Evolutionary conservation across 352 stramenopile genomes (phyloP).

Genomic region (Phytophthora vignae): DNA sequence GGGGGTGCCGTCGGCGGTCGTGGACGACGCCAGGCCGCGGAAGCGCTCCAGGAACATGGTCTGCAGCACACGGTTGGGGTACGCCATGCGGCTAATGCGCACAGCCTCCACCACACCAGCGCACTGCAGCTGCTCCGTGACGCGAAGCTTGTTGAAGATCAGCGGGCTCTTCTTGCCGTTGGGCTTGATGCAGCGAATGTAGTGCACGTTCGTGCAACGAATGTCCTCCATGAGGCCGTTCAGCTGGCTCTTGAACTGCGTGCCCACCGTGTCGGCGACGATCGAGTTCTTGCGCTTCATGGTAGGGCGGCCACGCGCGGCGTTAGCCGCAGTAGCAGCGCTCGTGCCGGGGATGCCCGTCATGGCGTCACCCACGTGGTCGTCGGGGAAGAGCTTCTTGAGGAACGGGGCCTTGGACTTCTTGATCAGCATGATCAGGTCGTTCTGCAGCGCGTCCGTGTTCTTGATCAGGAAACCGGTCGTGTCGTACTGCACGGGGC

Average conservation of each 20-base stretch:
- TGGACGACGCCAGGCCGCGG: slow-evolving; percentile 58
- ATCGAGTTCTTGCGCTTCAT: slow-evolving; percentile 87
- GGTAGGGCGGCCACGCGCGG: slow-evolving; percentile 35
- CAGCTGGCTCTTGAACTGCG: slow-evolving; percentile 95
- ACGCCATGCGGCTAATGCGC: slow-evolving; percentile 97
- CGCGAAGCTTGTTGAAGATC: slow-evolving; percentile 90
- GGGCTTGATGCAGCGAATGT: slow-evolving; percentile 99
- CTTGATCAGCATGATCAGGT: slow-evolving; percentile 87
- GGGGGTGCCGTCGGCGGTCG: slow-evolving; percentile 28
- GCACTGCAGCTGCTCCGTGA: slow-evolving; percentile 97
- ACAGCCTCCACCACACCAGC: slow-evolving; percentile 99
- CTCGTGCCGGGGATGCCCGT: slow-evolving; percentile 45
- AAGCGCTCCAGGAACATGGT: slow-evolving; percentile 88
- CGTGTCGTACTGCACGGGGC: slow-evolving; percentile 95
- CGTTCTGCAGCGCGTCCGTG: slow-evolving; percentile 95
- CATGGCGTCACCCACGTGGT: slow-evolving; percentile 63
- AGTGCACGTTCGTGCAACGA: slow-evolving; percentile 96
- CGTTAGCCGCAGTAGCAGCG: slow-evolving; percentile 23
- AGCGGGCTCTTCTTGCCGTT: slow-evolving; percentile 95
- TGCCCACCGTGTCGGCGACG: slow-evolving; percentile 81
- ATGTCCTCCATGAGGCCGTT: slow-evolving; percentile 95
- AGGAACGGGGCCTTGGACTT: slow-evolving; percentile 78
- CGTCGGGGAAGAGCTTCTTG: slow-evolving; percentile 81
- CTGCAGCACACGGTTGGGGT: slow-evolving; percentile 96
- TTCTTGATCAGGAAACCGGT: slow-evolving; percentile 97